A percentile compares a stretch with the other conserved stretches of the same genome.
These are phyloP conservation scores for Backusella mclennaniae DNA, from an alignment of 192 early-diverging fungal genomes.

Conservation along the genomic window DNA sequence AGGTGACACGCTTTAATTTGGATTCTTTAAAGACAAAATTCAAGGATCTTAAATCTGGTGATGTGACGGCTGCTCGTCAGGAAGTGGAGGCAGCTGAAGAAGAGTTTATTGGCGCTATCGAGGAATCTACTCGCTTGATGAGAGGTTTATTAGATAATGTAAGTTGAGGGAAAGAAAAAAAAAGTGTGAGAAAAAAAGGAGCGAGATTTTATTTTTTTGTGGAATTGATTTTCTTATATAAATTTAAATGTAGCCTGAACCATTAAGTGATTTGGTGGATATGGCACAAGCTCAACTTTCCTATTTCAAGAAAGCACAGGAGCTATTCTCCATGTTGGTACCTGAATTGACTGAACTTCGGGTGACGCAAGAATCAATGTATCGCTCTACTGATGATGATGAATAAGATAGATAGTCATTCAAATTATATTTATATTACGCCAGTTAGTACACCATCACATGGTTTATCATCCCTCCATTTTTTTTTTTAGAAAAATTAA, in stretches of 20 bases:
- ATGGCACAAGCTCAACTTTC: slow-evolving; percentile 79
- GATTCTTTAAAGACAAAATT: slow-evolving; percentile 78
- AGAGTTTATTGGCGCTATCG: slow-evolving; percentile 87
- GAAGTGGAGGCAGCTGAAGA: slow-evolving; percentile 89
- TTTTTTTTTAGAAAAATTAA: neutral
- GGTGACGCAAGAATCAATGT: slow-evolving; percentile 86
- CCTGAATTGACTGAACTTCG: slow-evolving; percentile 92
- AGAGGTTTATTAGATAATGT: slow-evolving; percentile 77
- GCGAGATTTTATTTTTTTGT: neutral
- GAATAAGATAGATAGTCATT: slow-evolving; percentile 10
- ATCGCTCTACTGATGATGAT: slow-evolving; percentile 50
- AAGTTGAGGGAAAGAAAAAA: neutral
- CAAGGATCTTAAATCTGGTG: slow-evolving; percentile 64
- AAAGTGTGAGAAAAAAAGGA: neutral
- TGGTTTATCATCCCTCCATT: neutral
- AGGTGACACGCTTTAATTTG: slow-evolving; percentile 69
- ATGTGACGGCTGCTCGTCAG: slow-evolving; percentile 62
- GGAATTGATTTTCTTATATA: slow-evolving; percentile 21
- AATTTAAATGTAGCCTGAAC: slow-evolving; percentile 47
- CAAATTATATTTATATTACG: neutral
- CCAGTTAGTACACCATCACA: neutral
- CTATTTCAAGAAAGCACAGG: slow-evolving; percentile 77
- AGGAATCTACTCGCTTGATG: slow-evolving; percentile 92
- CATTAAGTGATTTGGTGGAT: slow-evolving; percentile 72
- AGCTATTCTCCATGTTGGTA: slow-evolving; percentile 60